Conservation (phyloP, 805 yeast genomes). For the Spathaspora hagerdaliae region DNA sequence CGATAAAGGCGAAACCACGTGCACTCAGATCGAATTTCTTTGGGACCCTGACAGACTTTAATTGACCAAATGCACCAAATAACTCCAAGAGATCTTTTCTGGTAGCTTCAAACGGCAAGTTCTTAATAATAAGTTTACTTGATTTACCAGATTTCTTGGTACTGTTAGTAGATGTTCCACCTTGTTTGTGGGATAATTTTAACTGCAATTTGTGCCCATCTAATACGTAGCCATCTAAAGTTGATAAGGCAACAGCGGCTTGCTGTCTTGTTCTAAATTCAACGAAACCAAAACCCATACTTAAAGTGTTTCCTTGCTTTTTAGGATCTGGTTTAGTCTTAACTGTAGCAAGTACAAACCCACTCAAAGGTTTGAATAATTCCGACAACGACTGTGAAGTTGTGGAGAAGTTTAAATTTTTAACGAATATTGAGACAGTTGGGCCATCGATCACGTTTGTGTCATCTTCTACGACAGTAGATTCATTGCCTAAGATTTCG, state of each 20-base stretch:
- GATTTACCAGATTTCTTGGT: constrained; percentile 27
- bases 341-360: constrained; percentile 78
- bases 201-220: constrained; percentile 90
- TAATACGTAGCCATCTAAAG: constrained; percentile 70
- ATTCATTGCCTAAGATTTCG: constrained; percentile 38
- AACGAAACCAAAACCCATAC: constrained; percentile 98
- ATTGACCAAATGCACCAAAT: constrained; percentile 91
- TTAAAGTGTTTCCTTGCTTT: constrained; percentile 57
- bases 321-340: constrained; percentile 87
- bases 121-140: constrained; percentile 89
- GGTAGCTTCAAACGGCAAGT: constrained; percentile 93
- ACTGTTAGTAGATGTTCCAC: constrained; percentile 24
- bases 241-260: constrained; percentile 71
- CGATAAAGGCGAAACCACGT: constrained; percentile 97
- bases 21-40: constrained; percentile 93
- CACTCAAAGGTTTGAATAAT: constrained; percentile 66
- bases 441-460: constrained; percentile 50
- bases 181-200: constrained; percentile 80
- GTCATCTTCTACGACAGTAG: constrained; percentile 36
- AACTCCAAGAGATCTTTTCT: constrained; percentile 90
- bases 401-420: constrained; percentile 87
- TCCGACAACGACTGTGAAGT: constrained; percentile 52
- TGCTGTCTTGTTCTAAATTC: constrained; percentile 78
- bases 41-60: constrained; percentile 93
- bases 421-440: constrained; percentile 84